Percentiles rank a stretch among this genome's conserved stretches.
These are phyloP conservation scores for Multifurca ochricompacta DNA, from an alignment of 768 basidiomycete species.

Conservation along the genomic window DNA sequence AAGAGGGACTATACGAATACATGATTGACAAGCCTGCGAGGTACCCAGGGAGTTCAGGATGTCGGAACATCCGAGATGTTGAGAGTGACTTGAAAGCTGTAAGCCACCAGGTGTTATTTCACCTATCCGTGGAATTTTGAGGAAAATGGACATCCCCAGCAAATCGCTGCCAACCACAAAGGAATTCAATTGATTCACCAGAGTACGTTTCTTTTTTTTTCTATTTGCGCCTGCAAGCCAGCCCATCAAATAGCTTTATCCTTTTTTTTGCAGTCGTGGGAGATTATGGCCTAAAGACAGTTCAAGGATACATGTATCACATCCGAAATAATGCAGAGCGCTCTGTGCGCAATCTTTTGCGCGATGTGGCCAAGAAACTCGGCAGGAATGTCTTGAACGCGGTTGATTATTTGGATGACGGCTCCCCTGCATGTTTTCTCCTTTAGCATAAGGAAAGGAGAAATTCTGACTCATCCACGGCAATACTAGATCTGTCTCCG, in stretches of 20 bases:
- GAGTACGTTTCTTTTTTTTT: constrained; percentile 35
- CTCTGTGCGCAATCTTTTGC: constrained; percentile 77
- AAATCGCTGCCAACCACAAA: constrained; percentile 93
- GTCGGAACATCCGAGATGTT: constrained; percentile 79
- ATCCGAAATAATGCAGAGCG: constrained; percentile 84
- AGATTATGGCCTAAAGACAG: constrained; percentile 78
- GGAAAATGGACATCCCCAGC: constrained; percentile 37
- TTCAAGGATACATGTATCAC: constrained; percentile 91
- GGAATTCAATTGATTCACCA: constrained; percentile 80
- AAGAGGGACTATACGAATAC: constrained; percentile 61
- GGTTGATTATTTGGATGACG: constrained; percentile 82
- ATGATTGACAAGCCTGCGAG: constrained; percentile 76
- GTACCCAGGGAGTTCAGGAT: constrained; percentile 83
- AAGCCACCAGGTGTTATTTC: constrained; percentile 26
- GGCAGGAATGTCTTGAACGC: constrained; percentile 61
- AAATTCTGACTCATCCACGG: not conserved
- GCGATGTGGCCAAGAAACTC: constrained; percentile 60
- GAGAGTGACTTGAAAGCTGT: constrained; percentile 91
- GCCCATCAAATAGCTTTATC: constrained; percentile 5
- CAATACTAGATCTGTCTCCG: constrained; percentile 54
- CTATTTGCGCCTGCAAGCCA: constrained; percentile 2
- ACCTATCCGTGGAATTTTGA: not conserved
- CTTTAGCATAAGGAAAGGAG: not conserved
- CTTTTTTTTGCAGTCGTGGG: constrained; percentile 50
- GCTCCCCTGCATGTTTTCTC: constrained; percentile 56